Percentiles rank a stretch among this genome's conserved stretches.
Conservation (phyloP, 2,329 filamentous ascomycete species). For the Fusarium gaditjirri region DNA sequence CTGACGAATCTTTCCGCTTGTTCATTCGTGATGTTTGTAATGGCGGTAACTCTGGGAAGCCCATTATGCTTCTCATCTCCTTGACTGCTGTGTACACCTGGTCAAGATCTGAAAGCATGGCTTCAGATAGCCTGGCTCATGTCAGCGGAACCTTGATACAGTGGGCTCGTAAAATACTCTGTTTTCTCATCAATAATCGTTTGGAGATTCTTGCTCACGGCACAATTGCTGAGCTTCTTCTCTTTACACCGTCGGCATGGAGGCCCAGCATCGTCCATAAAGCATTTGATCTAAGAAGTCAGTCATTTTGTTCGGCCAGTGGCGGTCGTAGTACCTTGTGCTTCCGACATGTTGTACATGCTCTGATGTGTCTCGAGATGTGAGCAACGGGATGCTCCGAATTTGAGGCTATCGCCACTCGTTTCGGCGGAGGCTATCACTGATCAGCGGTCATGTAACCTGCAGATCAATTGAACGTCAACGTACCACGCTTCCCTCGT, state of each 20-base stretch:
- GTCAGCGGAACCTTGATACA: rapidly evolving
- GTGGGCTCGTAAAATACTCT: conserved; percentile 38
- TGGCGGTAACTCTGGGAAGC: conserved; percentile 37
- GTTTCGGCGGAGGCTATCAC: conserved; percentile 12
- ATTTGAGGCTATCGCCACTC: conserved; percentile 55
- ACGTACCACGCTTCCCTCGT: conserved; percentile 3
- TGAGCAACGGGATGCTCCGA: conserved; percentile 54
- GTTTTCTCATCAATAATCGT: conserved; percentile 55
- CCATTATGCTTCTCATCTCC: conserved; percentile 39
- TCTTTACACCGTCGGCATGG: conserved; percentile 53
- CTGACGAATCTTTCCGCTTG: conserved; percentile 21
- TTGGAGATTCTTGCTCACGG: conserved; percentile 55
- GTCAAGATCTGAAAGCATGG: conserved; percentile 39
- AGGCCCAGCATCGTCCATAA: conserved; percentile 54
- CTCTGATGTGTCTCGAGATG: conserved; percentile 54
- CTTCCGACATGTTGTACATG: conserved; percentile 54
- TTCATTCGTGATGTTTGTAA: conserved; percentile 28
- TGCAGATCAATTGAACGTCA: rapidly evolving
- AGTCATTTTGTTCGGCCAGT: rapidly evolving
- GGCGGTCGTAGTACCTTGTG: conserved; percentile 50
- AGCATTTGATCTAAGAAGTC: conserved; percentile 50
- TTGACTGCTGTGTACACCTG: conserved; percentile 41
- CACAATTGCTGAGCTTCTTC: conserved; percentile 50
- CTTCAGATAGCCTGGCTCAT: conserved; percentile 9
- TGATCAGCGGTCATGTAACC: not conserved